Percentiles rank a stretch among this genome's conserved stretches.
phyloP scores from a whole-genome alignment of 2,329 filamentous ascomycete genomes.

The Celoporthe dispersa region DNA sequence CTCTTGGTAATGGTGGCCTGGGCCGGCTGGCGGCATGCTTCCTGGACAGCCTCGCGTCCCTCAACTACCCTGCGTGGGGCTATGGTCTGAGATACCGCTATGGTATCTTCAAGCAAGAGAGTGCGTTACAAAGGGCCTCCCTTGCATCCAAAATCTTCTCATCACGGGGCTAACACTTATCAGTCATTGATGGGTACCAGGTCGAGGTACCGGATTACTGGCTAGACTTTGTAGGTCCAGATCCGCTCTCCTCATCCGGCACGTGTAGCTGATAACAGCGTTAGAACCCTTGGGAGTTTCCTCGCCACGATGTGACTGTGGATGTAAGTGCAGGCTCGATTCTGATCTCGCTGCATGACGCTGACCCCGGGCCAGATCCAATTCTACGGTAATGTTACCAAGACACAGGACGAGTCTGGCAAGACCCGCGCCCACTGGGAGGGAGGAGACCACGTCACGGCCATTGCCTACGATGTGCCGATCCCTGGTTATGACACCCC shows the following conservation, averaged over 20 bases:
- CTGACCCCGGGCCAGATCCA: conserved; percentile 64
- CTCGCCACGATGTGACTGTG: conserved; percentile 90
- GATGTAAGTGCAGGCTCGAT: conserved; percentile 58
- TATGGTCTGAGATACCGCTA: conserved; percentile 96
- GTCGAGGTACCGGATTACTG: conserved; percentile 98
- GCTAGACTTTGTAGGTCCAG: conserved; percentile 68
- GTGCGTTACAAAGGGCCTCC: not conserved
- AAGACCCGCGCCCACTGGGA: conserved; percentile 82
- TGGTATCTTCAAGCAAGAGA: conserved; percentile 99
- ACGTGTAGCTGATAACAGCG: not conserved
- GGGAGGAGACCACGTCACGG: conserved; percentile 88
- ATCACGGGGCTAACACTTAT: not conserved
- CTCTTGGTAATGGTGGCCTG: conserved; percentile 92
- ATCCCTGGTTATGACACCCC: conserved; percentile 89
- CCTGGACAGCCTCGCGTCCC: conserved; percentile 90
- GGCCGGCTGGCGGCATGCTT: conserved; percentile 95
- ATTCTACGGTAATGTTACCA: conserved; percentile 88
- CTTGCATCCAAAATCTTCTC: too few relatives aligned
- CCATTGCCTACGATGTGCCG: conserved; percentile 89
- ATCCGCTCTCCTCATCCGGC: too few relatives aligned
- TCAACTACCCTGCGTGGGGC: conserved; percentile 97
- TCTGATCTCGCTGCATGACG: conserved; percentile 11
- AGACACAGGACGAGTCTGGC: conserved; percentile 74
- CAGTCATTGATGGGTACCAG: conserved; percentile 89
- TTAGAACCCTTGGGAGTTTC: conserved; percentile 94